Evolutionary conservation across 2,329 filamentous ascomycete genomes (phyloP), one percentile per base, ranked within the genome.

Genomic region (Ciborinia camelliae): DNA sequence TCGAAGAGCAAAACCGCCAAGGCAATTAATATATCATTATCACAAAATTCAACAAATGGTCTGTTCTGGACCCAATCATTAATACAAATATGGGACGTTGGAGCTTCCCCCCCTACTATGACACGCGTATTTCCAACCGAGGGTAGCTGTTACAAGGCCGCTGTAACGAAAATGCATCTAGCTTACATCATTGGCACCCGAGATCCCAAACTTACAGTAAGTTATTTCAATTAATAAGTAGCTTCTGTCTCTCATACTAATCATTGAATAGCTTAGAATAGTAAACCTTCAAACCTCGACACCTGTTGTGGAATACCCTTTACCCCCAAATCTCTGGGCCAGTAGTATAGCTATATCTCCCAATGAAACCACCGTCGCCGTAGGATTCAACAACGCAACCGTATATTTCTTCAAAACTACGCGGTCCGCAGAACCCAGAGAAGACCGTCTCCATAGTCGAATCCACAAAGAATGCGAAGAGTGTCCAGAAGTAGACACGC

Each of bases 171-270:
- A 63, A 70, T 70, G 8, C 73, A 77, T 65, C 63, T 78, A 28
- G 77, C 76, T 32, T 79, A 78, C 66, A 74, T 79, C 7, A 74
- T 79, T 64, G 76, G 77, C 4, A 77, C 74, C 20, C 71, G 76
- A n/a, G 77, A 78, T 63, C 77, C 79, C 50, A 78, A 75, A 59
- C 72, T 79, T 2, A 79, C 77, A 12, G 77, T 79, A 74, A 73
- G 73, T 30, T 30, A 53, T 10, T 35, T 43, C 20, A 26, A 5
- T 7, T 15, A 12, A 52, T 4, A 41, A 20, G 59, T 47, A 20
- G 9, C 12, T 45, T 18, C 28, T 28, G 12, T 45, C 35, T 10
- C 63, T 63, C 43, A 66, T 53, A 7, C 47, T 53, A 32, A 59
- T 14, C n/a, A 51, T 23, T 28, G 1, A 10, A n/a, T 65, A 79